These are phyloP conservation scores for Sporothrix variecibatus DNA, from an alignment of 2,329 filamentous ascomycete genomes.

Conservation along the genomic window DNA sequence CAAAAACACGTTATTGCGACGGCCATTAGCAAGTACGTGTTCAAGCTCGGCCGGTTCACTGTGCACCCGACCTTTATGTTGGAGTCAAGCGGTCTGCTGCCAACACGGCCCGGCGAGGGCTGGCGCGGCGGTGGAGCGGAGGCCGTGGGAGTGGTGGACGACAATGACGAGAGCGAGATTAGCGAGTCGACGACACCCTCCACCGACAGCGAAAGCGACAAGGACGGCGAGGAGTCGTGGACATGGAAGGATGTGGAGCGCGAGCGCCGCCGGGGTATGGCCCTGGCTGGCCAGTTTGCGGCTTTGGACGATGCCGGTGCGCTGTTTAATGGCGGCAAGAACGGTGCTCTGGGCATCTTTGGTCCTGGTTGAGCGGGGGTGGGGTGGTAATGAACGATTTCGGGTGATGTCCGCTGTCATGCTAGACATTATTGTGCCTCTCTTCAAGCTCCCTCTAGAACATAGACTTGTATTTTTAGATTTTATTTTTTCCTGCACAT, in stretches of 20 bases:
- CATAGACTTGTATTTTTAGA: slow-evolving; percentile 12
- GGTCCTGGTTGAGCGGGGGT: slow-evolving; percentile 24
- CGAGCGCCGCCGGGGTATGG: slow-evolving; percentile 57
- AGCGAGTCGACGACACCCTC: slow-evolving; percentile 35
- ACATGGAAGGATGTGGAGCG: slow-evolving; percentile 61
- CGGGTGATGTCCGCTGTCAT: too few relatives aligned
- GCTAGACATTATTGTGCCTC: too few relatives aligned
- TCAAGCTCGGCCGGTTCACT: slow-evolving; percentile 79
- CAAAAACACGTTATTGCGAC: slow-evolving; percentile 70
- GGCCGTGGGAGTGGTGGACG: slow-evolving; percentile 45
- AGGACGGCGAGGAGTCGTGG: slow-evolving; percentile 48
- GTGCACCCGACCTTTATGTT: slow-evolving; percentile 79
- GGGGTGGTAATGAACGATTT: neutral
- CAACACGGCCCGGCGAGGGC: slow-evolving; percentile 64
- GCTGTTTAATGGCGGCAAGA: slow-evolving; percentile 56
- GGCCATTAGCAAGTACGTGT: slow-evolving; percentile 76
- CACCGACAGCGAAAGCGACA: slow-evolving; percentile 41
- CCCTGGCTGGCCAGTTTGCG: slow-evolving; percentile 57
- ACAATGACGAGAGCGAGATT: slow-evolving; percentile 41
- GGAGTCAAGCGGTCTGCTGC: slow-evolving; percentile 70
- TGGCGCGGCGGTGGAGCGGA: slow-evolving; percentile 50
- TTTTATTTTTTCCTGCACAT: neutral
- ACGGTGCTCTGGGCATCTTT: slow-evolving; percentile 55
- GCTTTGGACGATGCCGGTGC: slow-evolving; percentile 56
- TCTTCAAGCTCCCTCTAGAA: neutral